Evolutionary conservation across 371 early-diverging fungal genomes (phyloP), one percentile per base, ranked within the genome.

Genomic region (Polyrhizophydium stewartii): DNA sequence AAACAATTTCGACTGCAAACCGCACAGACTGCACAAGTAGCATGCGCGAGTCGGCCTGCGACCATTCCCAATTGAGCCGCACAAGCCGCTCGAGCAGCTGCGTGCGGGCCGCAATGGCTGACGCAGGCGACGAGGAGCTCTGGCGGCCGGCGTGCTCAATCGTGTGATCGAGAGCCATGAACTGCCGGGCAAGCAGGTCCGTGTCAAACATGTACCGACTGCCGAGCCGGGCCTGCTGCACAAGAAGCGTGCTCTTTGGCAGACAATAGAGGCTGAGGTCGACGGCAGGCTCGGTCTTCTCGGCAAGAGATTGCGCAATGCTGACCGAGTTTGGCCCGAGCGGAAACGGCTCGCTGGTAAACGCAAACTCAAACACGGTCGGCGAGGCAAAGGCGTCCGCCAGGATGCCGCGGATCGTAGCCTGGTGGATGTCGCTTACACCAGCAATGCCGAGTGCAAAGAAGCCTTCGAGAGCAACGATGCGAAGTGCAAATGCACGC

Each of bases 381-480:
- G n/a, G 21, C 35, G 19, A 22, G 6, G 60, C 32, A 17, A 63
- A n/a, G 22, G 35, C 43, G 37, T 68, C 60, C 24, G 28, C 60
- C 12, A 58, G 31, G n/a, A 47, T 3, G 7, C 7, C 28, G 10
- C 5, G 17, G 33, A n/a, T 27, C 46, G 24, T 24, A 5, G 6
- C 19, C 10, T 22, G n/a, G 32, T 47, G 31, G 31, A 31, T 6
- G 35, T 24, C 25, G 47, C 25, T 27, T 12, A 58, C 32, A 21
- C 30, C 49, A 47, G n/a, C 24, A 13, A 21, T 35, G 7, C 45
- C 60, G 16, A n/a, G 19, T 21, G 60, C 28, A 35, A 60, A 64
- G 52, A 67, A 67, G 3, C 68, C 60, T 46, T 72, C 72, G 50
- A 68, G 49, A 6, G 70, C 70, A 46, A 75, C 58, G 22, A 75